Base-by-base conservation (phyloP, 768 basidiomycete genomes). In the Mycena galopus region DNA sequence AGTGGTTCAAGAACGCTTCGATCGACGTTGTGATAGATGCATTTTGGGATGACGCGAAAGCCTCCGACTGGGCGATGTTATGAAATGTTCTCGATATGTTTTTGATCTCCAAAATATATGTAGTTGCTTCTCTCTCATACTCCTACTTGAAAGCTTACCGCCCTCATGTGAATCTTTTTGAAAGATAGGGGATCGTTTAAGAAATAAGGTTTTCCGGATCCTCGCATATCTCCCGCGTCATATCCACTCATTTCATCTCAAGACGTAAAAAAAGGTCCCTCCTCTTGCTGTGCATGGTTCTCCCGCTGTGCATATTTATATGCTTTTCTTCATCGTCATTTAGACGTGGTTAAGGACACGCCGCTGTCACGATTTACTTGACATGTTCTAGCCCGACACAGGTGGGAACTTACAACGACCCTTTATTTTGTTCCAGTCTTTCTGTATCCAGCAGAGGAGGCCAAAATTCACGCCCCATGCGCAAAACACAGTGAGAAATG, bases 21-120 rank as follows among this genome's bases (percentile, higher is more conserved):
- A 65, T 33, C 27, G 51, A 32, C 71, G 67, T 23, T 75, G 74
- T 55, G 74, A 75, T 33, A 69, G 66, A 47, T 75, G 74, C 30
- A 64, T 67, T 8, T 61, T 72, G 39, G 71, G 71, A 27, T 72
- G 33, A 66, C 25, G 39, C 33, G 29, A n/a, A 30, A 29, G 59
- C 14, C 27, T 39, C 9, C 60, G 6, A 11, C 25, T 11, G 23
- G 50, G 0, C n/a, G 6, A 51, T 51, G 23, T 23, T 51, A 3
- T 27, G 23, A 27, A 25, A 8, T 51, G 23, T 14, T 51, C 25
- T 51, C 23, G 23, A 51, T 14, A 50, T 37, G 29, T 30, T 50
- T 21, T 21, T 12, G 42, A 19, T 32, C 27, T 9, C 11, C 42
- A 47, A 47, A 21, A 63, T 27, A 64, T 53, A 19, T 19, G 27